phyloP scores from a whole-genome alignment of 257 asterid genomes.

The Ilex asprella region DNA sequence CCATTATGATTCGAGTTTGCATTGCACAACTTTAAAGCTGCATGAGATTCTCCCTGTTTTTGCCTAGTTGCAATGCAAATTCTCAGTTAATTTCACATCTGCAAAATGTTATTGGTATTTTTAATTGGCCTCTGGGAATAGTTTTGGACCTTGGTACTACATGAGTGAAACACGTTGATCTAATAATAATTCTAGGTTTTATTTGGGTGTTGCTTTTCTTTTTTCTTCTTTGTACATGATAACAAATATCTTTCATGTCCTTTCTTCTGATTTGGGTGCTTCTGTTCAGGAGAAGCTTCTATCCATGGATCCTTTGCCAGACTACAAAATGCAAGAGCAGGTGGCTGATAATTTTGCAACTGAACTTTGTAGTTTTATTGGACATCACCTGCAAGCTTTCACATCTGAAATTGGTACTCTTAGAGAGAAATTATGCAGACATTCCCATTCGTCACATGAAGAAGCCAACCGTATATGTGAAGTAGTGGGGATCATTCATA shows the following conservation, averaged over 20 bases:
- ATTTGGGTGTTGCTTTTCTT: neutral
- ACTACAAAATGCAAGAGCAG: slow-evolving; percentile 17
- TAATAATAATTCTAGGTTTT: neutral
- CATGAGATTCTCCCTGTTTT: too few relatives aligned
- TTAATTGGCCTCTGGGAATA: too few relatives aligned
- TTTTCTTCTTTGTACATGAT: neutral
- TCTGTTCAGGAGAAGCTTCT: neutral
- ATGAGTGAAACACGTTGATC: too few relatives aligned
- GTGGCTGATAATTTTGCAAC: neutral
- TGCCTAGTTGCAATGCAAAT: too few relatives aligned
- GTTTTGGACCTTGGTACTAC: too few relatives aligned
- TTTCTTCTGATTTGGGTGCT: neutral
- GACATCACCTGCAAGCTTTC: slow-evolving; percentile 45
- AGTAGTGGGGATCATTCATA: slow-evolving; percentile 31
- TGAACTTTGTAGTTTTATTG: slow-evolving; percentile 6
- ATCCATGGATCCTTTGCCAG: slow-evolving; percentile 4
- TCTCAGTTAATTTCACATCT: too few relatives aligned
- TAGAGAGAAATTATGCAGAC: slow-evolving; percentile 47
- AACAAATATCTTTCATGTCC: neutral
- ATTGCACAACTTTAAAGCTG: too few relatives aligned
- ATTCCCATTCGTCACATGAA: slow-evolving; percentile 43
- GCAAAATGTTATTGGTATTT: too few relatives aligned
- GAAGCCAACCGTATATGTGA: slow-evolving; percentile 57
- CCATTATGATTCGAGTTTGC: too few relatives aligned
- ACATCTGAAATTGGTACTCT: slow-evolving; percentile 47